Base-by-base conservation (phyloP, 1,284 basidiomycete species). In the Wallemia hederae region DNA sequence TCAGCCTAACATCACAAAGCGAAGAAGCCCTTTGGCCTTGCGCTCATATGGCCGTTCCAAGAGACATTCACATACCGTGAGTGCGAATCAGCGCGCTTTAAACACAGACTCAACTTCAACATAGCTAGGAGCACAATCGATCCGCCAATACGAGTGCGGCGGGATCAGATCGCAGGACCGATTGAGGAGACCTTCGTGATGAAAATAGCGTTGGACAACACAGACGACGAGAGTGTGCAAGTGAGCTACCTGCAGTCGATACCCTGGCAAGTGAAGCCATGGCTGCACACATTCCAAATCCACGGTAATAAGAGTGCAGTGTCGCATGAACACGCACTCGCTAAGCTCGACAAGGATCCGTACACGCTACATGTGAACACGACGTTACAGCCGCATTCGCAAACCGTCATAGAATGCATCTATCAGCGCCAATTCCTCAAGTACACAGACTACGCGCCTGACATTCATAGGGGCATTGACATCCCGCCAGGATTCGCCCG, bases 371-470 rank as follows among this genome's bases (percentile, higher is more conserved):
- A 49, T 15, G 39, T 49, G 19, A 49, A 49, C n/a, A 22, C 39
- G 9, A 49, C 39, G 19, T 5, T 49, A 11, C 9, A 9, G 5
- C 14, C 39, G 22, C 39, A 49, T 22, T 49, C 39, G 5, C 9
- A 49, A 49, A 14, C n/a, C n/a, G 22, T 83, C 60, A 69, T 83
- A 58, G 73, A 74, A 61, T 72, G 77, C 64, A 68, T 88, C 63
- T 74, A 77, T 28, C 84, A 90, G 33, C 91, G 91, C 70, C 78
- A 82, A 1, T 92, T 91, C 68, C 74, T 99, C 61, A 80, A 84
- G 59, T 97, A 97, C 69, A 90, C 85, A 19, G 91, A 97, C 67
- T 92, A 98, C 69, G 86, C 84, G 17, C 90, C 92, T 0, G 92
- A 97, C 67, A 88, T 92, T 0, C 86, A 92, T 69, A 77, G 91